These are phyloP conservation scores for Plectosphaerella sp. DNA, from an alignment of 2,329 filamentous ascomycete species.

Conservation along the genomic window DNA sequence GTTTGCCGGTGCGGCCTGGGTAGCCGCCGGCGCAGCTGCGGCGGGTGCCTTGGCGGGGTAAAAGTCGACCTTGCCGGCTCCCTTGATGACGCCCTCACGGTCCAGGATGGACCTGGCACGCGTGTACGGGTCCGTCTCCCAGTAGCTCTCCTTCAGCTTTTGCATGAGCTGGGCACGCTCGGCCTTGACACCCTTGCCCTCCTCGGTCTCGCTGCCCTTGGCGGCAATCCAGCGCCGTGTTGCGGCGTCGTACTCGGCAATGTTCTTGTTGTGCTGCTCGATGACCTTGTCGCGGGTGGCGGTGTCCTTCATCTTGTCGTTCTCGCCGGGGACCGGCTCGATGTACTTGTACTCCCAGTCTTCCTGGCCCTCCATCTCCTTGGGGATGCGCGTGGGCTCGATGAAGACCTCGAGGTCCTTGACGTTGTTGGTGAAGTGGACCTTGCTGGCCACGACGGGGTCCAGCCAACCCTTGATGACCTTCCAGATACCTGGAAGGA, in stretches of 20 bases:
- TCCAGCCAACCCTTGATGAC: constrained; percentile 96
- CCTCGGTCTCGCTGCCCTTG: constrained; percentile 29
- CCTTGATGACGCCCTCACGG: constrained; percentile 66
- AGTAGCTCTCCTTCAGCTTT: constrained; percentile 71
- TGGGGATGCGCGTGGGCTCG: constrained; percentile 63
- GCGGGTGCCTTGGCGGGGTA: constrained; percentile 41
- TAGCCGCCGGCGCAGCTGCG: constrained; percentile 9
- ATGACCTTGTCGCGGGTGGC: constrained; percentile 60
- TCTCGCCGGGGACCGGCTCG: constrained; percentile 73
- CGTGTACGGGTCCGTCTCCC: constrained; percentile 83
- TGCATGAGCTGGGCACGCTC: constrained; percentile 59
- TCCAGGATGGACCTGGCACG: constrained; percentile 83
- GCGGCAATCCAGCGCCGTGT: constrained; percentile 71
- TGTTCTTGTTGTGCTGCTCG: constrained; percentile 58
- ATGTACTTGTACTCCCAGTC: constrained; percentile 79
- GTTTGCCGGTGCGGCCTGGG: neutral
- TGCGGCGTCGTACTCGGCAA: constrained; percentile 67
- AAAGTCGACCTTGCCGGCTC: constrained; percentile 65
- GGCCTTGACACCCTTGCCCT: constrained; percentile 44
- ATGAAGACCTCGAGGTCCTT: constrained; percentile 79
- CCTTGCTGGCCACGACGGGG: constrained; percentile 89
- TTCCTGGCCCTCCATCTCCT: constrained; percentile 82
- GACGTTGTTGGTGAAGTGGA: constrained; percentile 83
- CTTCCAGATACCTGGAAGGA: constrained; percentile 74
- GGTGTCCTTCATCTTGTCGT: constrained; percentile 65